phyloP scores from a whole-genome alignment of 2,329 filamentous ascomycete genomes.

The Meredithiella fracta region DNA sequence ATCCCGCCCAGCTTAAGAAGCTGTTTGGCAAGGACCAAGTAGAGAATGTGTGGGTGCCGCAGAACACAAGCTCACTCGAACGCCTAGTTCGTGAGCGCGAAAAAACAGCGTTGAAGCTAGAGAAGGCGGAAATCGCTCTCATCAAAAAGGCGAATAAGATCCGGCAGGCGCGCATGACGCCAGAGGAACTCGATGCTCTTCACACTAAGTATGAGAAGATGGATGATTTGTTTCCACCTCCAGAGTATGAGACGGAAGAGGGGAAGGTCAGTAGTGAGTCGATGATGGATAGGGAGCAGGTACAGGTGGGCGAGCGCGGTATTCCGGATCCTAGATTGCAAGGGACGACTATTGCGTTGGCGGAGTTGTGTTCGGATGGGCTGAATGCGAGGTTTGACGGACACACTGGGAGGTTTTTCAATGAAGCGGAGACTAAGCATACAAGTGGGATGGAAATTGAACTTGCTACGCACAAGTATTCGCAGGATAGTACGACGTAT shows the following conservation, averaged over 20 bases:
- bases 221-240: not conserved
- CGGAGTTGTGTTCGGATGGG: no score
- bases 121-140: slow-evolving; percentile 66
- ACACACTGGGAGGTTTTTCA: no score
- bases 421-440: no score
- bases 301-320: no score
- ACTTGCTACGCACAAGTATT: no score
- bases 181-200: slow-evolving; percentile 1
- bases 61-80: slow-evolving; percentile 57
- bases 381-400: no score
- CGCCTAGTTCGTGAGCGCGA: slow-evolving; percentile 64
- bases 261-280: slow-evolving; percentile 35
- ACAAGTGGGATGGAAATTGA: no score
- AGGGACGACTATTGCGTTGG: no score
- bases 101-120: slow-evolving; percentile 58
- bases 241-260: not conserved
- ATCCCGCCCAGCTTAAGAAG: slow-evolving; percentile 52
- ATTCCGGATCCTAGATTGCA: no score
- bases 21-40: slow-evolving; percentile 61
- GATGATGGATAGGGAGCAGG: slow-evolving; percentile 23
- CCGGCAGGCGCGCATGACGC: slow-evolving; percentile 30
- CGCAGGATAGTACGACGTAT: no score
- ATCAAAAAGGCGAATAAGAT: slow-evolving; percentile 56
- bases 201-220: not conserved
- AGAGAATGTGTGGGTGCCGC: slow-evolving; percentile 69